These are phyloP conservation scores for Cladosporium sp. DNA, from an alignment of 2,329 filamentous ascomycete genomes.

Conservation along the genomic window DNA sequence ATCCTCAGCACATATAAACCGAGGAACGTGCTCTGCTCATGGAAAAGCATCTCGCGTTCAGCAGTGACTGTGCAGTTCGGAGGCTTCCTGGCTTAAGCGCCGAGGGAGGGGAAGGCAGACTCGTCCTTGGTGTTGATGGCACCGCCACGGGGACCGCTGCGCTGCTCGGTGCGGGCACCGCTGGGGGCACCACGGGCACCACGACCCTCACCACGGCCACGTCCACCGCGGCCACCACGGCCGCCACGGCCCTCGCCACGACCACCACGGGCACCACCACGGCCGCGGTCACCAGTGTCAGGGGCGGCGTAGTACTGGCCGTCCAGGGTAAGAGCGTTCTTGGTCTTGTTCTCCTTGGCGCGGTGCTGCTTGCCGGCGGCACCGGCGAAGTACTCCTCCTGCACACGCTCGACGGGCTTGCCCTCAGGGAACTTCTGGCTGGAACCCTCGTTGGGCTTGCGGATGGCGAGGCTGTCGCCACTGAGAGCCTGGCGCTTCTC, in stretches of 20 bases:
- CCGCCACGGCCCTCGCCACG: constrained; percentile 38
- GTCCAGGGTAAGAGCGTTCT: constrained; percentile 84
- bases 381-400: constrained; percentile 69
- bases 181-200: constrained; percentile 24
- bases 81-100: constrained; percentile 12
- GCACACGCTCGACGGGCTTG: constrained; percentile 54
- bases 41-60: not conserved
- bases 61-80: not conserved
- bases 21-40: not conserved
- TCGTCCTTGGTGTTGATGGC: constrained; percentile 27
- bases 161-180: constrained; percentile 11
- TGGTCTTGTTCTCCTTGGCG: constrained; percentile 86
- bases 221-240: constrained; percentile 32
- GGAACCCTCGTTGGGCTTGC: constrained; percentile 87
- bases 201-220: constrained; percentile 20
- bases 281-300: constrained; percentile 46
- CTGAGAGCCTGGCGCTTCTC: constrained; percentile 71
- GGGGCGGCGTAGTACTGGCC: constrained; percentile 56
- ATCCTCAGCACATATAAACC: constrained; percentile 4
- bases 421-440: constrained; percentile 92
- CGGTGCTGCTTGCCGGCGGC: constrained; percentile 69
- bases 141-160: constrained; percentile 19
- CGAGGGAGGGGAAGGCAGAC: constrained; percentile 31
- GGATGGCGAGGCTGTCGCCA: constrained; percentile 61
- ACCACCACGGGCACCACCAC: constrained; percentile 38